Base-by-base conservation (phyloP, 2,329 filamentous ascomycete species). In the Ophiostoma ips region DNA sequence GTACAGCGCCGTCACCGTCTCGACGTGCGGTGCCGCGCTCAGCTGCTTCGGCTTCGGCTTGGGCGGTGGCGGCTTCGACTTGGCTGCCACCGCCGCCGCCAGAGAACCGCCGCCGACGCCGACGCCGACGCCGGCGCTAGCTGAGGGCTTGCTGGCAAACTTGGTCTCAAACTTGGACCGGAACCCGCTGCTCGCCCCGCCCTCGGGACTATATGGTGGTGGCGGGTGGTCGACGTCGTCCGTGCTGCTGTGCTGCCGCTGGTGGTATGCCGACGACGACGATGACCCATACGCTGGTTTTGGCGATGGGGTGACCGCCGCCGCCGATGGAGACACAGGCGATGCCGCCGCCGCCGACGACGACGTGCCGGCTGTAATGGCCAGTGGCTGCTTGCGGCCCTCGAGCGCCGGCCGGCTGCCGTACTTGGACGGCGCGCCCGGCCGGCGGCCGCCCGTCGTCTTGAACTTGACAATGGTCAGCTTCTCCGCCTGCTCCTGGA, bases 391-490 rank as follows among this genome's bases (percentile, higher is more conserved):
- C 58, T 74, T 75, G 50, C 64, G 63, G 8, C 65, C 68, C 52
- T 75, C 71, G 44, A 76, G 57, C 5, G 71, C 63, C 11, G 72
- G 75, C 49, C 78, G 78, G 40, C 46, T 45, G 49, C 46, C 56
- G 47, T 57, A 57, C 48, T 56, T 55, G 35, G 82, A 81, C 45
- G 70, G 68, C 63, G 77, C 79, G 47, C 72, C 73, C 37, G 75
- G 75, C 46, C 73, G 72, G 54, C 72, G 78, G 44, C 80, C 79
- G 11, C 87, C 90, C 0, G 84, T 88, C 0, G 87, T 86, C 70
- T 94, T 95, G 77, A 89, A 98, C 58, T 89, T 87, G 55, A 86
- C 81, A 56, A 98, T 95, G 12, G 78, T 74, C 16, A 98, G 72
- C 35, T 77, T 79, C 66, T 98, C 92, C n/a, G 84, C 79, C 55